Percentiles rank a stretch among this genome's conserved stretches.
phyloP scores from a whole-genome alignment of 2,329 filamentous ascomycete species.

The Exophiala xenobiotica region DNA sequence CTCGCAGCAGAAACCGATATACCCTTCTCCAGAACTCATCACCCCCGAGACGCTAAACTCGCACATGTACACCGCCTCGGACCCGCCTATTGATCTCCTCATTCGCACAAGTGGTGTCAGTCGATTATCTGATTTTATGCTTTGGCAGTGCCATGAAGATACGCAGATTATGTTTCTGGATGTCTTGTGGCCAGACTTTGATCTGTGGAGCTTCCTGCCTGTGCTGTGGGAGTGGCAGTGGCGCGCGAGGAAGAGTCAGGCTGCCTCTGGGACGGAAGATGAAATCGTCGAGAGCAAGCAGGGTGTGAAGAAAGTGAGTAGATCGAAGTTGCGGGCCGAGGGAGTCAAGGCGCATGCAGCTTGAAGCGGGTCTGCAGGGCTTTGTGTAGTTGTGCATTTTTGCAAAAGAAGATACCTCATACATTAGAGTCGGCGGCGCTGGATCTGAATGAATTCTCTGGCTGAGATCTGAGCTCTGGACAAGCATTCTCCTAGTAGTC shows the following conservation, averaged over 20 bases:
- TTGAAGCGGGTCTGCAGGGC: too few species aligned
- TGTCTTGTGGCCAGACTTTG: constrained; percentile 94
- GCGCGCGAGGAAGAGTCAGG: constrained; percentile 42
- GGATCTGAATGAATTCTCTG: too few species aligned
- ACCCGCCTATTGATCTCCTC: constrained; percentile 86
- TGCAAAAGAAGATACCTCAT: too few species aligned
- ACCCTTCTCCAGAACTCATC: constrained; percentile 82
- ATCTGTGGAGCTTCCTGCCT: constrained; percentile 87
- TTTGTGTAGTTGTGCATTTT: too few species aligned
- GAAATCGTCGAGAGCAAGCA: not conserved
- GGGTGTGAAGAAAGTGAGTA: too few species aligned
- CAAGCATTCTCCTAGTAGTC: too few species aligned
- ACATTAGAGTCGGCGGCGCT: too few species aligned
- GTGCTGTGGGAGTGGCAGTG: constrained; percentile 89
- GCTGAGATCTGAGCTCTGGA: too few species aligned
- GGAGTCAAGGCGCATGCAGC: too few species aligned
- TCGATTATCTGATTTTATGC: constrained; percentile 93
- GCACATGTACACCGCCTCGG: constrained; percentile 83
- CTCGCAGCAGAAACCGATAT: constrained; percentile 44
- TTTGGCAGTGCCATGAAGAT: constrained; percentile 94
- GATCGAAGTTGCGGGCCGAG: too few species aligned
- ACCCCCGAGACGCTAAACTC: constrained; percentile 76
- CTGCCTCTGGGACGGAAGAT: not conserved
- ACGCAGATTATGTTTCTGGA: constrained; percentile 91
- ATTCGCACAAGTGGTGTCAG: constrained; percentile 91